These are phyloP conservation scores for Termitomyces eurrhizus DNA, from an alignment of 768 basidiomycete genomes.

Conservation along the genomic window DNA sequence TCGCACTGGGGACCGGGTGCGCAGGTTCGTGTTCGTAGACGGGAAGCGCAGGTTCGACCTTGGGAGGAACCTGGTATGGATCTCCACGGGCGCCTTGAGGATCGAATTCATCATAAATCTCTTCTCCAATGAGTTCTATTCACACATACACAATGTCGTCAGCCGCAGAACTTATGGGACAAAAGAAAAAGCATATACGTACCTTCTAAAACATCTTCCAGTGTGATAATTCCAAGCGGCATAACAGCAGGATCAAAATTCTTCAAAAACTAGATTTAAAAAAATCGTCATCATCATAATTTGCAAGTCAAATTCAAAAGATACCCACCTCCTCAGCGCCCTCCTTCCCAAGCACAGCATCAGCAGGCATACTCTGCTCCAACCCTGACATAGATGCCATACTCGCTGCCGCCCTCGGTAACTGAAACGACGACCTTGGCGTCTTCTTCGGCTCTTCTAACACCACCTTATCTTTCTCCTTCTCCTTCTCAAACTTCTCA, in stretches of 20 bases:
- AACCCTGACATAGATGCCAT: constrained; percentile 45
- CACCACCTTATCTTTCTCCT: not conserved
- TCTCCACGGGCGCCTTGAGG: constrained; percentile 64
- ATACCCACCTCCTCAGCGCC: constrained; percentile 64
- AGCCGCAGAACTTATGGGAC: not conserved
- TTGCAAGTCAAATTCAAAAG: not conserved
- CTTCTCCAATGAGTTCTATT: constrained; percentile 85
- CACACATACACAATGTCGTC: not conserved
- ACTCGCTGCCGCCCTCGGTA: constrained; percentile 36
- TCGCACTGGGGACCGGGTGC: constrained; percentile 6
- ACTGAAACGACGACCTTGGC: constrained; percentile 32
- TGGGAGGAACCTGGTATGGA: constrained; percentile 33
- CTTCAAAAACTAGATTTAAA: constrained; percentile 62
- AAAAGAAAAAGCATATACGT: constrained; percentile 2
- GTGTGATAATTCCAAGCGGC: constrained; percentile 88
- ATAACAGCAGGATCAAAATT: constrained; percentile 77
- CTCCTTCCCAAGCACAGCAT: constrained; percentile 75
- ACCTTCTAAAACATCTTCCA: constrained; percentile 93
- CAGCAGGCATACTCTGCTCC: constrained; percentile 87
- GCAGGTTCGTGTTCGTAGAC: not conserved
- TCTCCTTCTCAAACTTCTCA: constrained; percentile 11
- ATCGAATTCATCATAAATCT: constrained; percentile 91
- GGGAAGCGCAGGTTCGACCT: constrained; percentile 16
- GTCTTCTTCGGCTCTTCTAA: constrained; percentile 23
- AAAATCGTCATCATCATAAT: not conserved